These are phyloP conservation scores for Erodium chrysanthum DNA, from an alignment of 441 rosid species.

Conservation along the genomic window DNA sequence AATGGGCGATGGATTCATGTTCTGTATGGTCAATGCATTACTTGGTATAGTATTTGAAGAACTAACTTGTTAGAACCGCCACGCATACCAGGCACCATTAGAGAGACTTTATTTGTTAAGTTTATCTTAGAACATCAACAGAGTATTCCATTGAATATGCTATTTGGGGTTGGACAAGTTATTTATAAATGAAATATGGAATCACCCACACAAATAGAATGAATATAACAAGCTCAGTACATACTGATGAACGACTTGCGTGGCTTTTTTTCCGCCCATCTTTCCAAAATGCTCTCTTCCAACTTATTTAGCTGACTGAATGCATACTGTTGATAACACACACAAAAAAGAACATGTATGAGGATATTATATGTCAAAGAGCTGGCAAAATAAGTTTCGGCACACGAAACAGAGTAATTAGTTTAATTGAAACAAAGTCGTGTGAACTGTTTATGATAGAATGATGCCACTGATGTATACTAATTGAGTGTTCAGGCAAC, in stretches of 20 bases:
- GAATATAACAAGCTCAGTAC: constrained; percentile 16
- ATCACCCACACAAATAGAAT: neutral
- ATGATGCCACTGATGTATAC: neutral
- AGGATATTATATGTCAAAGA: constrained; percentile 7
- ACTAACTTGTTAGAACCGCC: too few relatives aligned
- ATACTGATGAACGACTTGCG: constrained; percentile 52
- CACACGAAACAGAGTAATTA: neutral
- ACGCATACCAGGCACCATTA: too few relatives aligned
- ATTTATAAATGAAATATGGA: neutral
- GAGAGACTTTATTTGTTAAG: neutral
- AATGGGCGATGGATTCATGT: too few relatives aligned
- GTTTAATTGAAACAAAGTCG: neutral
- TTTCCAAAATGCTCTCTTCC: constrained; percentile 87
- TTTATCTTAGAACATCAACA: neutral
- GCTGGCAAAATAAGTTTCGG: constrained; percentile 12
- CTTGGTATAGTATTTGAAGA: too few relatives aligned
- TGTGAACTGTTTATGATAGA: neutral
- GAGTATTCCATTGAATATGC: neutral
- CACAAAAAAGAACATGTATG: constrained; percentile 9
- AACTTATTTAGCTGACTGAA: constrained; percentile 82
- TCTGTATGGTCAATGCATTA: too few relatives aligned
- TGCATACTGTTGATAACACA: constrained; percentile 60
- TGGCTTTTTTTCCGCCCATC: constrained; percentile 64
- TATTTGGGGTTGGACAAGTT: neutral
- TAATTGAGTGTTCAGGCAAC: neutral